Evolutionary conservation across 352 stramenopile genomes (phyloP).

Genomic region (Pythium scleroteichum): DNA sequence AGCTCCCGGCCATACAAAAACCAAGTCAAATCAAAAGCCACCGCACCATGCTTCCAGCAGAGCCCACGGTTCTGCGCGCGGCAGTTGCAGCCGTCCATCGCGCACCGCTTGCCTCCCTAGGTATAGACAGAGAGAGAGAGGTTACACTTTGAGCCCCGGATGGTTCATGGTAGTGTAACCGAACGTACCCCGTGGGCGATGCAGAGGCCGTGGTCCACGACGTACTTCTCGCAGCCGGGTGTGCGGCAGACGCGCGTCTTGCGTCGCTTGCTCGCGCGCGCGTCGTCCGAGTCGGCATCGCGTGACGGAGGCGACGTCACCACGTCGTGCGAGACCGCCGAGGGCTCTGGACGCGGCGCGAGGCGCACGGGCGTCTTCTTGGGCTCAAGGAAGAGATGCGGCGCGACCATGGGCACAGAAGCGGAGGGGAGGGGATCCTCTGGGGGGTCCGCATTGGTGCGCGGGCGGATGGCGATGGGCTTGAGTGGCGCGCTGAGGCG

Average conservation of each 20-base stretch:
- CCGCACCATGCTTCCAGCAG: conserved; percentile 50
- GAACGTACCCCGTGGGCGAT: conserved; percentile 27
- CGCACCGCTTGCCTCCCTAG: conserved; percentile 53
- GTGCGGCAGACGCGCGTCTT: conserved; percentile 52
- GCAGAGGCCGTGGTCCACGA: conserved; percentile 50
- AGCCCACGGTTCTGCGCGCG: conserved; percentile 56
- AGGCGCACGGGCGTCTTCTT: conserved; percentile 9
- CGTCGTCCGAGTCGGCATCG: neutral
- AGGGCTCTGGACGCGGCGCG: conserved; percentile 5
- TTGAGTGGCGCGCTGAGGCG: neutral
- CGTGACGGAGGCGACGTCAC: neutral
- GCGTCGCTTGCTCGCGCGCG: conserved; percentile 26
- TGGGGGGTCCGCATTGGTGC: neutral
- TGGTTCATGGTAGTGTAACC: too few species aligned
- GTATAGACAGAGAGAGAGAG: neutral
- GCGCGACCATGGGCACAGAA: neutral
- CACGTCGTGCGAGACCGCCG: neutral
- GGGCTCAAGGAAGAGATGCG: neutral
- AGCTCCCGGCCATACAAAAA: neutral
- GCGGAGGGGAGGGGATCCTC: neutral
- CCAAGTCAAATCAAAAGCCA: neutral
- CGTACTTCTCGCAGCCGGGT: conserved; percentile 54
- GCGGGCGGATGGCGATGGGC: conserved; percentile 15
- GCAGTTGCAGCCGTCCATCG: conserved; percentile 49
- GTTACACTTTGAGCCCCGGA: too few species aligned